phyloP scores from a whole-genome alignment of 1,284 basidiomycete species.

The Malassezia dermatis region DNA sequence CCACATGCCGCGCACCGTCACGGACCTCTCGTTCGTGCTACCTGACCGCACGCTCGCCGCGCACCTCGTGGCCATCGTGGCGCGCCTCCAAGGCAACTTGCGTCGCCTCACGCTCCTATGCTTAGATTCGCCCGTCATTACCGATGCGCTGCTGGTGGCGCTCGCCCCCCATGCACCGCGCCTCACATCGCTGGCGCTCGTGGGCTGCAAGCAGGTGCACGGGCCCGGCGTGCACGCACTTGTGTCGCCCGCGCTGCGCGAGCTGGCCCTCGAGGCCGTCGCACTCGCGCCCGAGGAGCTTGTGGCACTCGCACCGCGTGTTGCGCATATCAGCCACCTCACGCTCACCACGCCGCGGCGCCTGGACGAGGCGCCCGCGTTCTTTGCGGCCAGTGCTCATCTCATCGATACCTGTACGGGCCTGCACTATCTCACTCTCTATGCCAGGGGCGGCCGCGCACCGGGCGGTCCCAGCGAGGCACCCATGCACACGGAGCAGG shows the following conservation, averaged over 20 bases:
- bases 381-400: not conserved
- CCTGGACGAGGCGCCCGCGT: conserved; percentile 1
- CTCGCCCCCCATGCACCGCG: conserved; percentile 17
- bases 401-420: not conserved
- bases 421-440: conserved; percentile 1
- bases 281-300: conserved; percentile 3
- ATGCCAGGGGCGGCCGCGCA: conserved; percentile 11
- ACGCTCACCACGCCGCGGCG: conserved; percentile 27
- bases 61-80: conserved; percentile 1
- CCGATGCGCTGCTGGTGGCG: conserved; percentile 22
- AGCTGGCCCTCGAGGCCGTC: conserved; percentile 37
- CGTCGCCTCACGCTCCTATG: conserved; percentile 21
- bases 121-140: conserved; percentile 31
- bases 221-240: conserved; percentile 26
- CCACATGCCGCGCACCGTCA: conserved; percentile 17
- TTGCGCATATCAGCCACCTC: not conserved
- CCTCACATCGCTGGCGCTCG: conserved; percentile 27
- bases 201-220: conserved; percentile 34
- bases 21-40: conserved; percentile 15
- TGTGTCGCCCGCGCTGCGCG: conserved; percentile 19
- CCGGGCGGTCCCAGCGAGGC: conserved; percentile 1
- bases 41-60: conserved; percentile 14
- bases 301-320: not conserved
- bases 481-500: not conserved
- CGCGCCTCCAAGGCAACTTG: conserved; percentile 2